Conservation (phyloP, 768 basidiomycete species). For the Botryobasidium botryosum region DNA sequence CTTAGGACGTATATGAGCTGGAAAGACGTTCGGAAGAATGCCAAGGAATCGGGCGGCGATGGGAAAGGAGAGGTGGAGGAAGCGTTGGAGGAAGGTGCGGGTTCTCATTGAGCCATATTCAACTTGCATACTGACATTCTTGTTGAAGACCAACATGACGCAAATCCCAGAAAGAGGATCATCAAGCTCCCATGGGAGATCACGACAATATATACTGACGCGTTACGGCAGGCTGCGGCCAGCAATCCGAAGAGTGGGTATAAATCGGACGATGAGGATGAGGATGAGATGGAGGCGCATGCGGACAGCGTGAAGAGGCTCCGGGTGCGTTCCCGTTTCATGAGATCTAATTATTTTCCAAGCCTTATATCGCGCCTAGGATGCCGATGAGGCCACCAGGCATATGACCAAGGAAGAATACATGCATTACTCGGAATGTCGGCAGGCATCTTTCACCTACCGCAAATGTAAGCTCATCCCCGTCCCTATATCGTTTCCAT, state of each 20-base stretch:
- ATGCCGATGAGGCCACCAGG: conserved; percentile 87
- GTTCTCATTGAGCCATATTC: no score
- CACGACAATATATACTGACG: conserved; percentile 78
- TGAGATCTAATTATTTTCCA: not conserved
- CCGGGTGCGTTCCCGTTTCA: conserved; percentile 29
- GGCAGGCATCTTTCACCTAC: conserved; percentile 93
- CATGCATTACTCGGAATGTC: conserved; percentile 90
- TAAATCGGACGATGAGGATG: conserved; percentile 87
- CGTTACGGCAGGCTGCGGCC: conserved; percentile 29
- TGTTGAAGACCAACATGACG: conserved; percentile 15
- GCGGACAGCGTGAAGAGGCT: conserved; percentile 83
- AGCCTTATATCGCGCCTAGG: conserved; percentile 26
- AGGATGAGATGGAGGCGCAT: conserved; percentile 89
- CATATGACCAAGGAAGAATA: conserved; percentile 97
- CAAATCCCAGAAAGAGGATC: conserved; percentile 82
- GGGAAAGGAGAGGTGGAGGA: conserved; percentile 71
- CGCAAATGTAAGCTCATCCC: conserved; percentile 53
- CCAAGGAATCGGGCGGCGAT: conserved; percentile 76
- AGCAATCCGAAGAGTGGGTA: conserved; percentile 36
- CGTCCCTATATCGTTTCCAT: not conserved
- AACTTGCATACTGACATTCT: no score
- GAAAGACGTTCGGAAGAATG: conserved; percentile 94
- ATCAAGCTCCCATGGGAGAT: conserved; percentile 97
- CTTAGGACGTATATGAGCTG: conserved; percentile 86
- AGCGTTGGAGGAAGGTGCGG: conserved; percentile 64